A percentile compares a stretch with the other conserved stretches of the same genome.
Conservation (phyloP, 1,284 basidiomycete genomes). For the Cutaneotrichosporon cyanovorans region DNA sequence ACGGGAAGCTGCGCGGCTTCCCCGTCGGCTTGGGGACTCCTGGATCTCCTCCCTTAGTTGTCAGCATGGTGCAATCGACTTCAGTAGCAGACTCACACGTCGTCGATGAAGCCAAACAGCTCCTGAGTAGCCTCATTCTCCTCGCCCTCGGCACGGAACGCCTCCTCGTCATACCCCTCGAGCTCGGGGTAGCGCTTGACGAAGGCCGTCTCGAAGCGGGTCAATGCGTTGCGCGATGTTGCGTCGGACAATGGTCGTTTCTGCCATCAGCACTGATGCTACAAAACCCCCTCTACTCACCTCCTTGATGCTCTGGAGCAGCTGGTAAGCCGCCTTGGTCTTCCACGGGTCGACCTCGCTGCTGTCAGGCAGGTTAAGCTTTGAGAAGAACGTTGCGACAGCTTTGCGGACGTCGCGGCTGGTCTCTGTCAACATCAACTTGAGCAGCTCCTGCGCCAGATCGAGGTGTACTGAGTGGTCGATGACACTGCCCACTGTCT, state of each 20-base stretch:
- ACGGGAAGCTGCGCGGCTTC: slow-evolving; percentile 4
- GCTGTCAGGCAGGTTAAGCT: slow-evolving; percentile 62
- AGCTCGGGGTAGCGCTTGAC: slow-evolving; percentile 57
- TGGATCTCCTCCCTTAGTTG: too few species aligned
- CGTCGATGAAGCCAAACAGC: slow-evolving; percentile 41
- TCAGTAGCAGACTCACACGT: slow-evolving; percentile 31
- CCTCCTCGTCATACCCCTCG: slow-evolving; percentile 61
- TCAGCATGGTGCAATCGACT: too few species aligned
- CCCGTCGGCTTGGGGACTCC: neutral
- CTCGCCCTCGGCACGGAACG: slow-evolving; percentile 27
- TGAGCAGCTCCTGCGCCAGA: slow-evolving; percentile 66
- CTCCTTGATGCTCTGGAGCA: slow-evolving; percentile 55
- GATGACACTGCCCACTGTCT: slow-evolving; percentile 50
- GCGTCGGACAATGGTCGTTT: slow-evolving; percentile 66
- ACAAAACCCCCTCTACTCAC: slow-evolving; percentile 47
- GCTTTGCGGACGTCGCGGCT: slow-evolving; percentile 64
- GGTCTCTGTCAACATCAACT: slow-evolving; percentile 46
- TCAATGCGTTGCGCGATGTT: slow-evolving; percentile 61
- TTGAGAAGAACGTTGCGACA: slow-evolving; percentile 68
- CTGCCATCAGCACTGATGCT: slow-evolving; percentile 42
- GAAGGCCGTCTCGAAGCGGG: slow-evolving; percentile 58
- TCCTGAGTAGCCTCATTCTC: slow-evolving; percentile 25
- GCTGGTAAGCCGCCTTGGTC: slow-evolving; percentile 57
- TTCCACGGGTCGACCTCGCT: slow-evolving; percentile 55
- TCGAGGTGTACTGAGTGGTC: slow-evolving; percentile 65